Evolutionary conservation across 2,329 filamentous ascomycete genomes (phyloP), one percentile per base, ranked within the genome.

Genomic region (Chaetothyriales sp.): DNA sequence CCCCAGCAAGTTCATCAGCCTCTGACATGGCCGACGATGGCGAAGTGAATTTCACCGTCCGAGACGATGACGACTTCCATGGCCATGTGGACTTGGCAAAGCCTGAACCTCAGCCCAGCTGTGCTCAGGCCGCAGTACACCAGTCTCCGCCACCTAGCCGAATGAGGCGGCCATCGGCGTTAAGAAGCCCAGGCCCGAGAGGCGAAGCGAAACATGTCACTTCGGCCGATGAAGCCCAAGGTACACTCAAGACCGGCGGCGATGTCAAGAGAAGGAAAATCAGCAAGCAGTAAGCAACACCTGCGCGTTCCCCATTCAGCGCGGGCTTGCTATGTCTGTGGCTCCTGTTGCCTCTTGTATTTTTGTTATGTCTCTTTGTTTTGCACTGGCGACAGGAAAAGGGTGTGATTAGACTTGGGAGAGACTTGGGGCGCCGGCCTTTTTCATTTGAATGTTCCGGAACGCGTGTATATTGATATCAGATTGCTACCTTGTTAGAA

Each of bases 1-100:
- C 81, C 3, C 75, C 74, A 2, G 70, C 73, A 44, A 81, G 79
- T 3, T 79, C 79, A 22, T 65, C 63, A 12, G 65, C 69, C 1
- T 70, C 70, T 4, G 73, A 69, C 2, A 68, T 69, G 39, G 66
- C 66, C 15, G 68, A 77, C 39, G 80, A 80, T 22, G 71, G 77
- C n/a, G 77, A 78, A 20, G 64, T 68, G 18, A 63, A 69, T 50
- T 66, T 73, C 46, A 65, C 72, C 49, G 67, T 73, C 6, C 66
- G 68, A 53, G 69, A 70, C 47, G 68, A 70, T 46, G 70, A 72
- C 48, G 66, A 68, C 15, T 63, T 26, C 60, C 64, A 44, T 58
- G 32, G 32, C 32, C 65, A 18, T 63, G 68, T 46, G 51, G 47
- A 51, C 52, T 43, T 61, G 39, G 49, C 51, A 48, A 43, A 50